Evolutionary conservation across 805 yeast species (phyloP).

Genomic region (Candida gorgasii): DNA sequence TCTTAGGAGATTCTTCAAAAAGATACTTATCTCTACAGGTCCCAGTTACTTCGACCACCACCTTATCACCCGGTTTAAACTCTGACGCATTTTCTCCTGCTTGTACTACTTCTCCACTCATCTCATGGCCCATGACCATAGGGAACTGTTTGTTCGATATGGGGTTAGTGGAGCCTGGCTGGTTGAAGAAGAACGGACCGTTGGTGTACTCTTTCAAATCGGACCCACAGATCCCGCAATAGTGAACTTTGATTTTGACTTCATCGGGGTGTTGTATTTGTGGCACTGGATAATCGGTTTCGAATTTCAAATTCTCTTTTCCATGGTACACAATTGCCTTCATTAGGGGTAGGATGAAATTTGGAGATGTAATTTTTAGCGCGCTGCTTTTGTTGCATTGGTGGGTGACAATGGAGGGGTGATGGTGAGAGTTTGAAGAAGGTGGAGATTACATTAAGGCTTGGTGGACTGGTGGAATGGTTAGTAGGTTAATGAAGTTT

Average conservation of each 20-base stretch:
- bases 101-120: constrained; percentile 58
- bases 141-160: constrained; percentile 45
- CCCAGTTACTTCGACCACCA: constrained; percentile 63
- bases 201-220: constrained; percentile 58
- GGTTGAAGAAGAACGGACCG: constrained; percentile 60
- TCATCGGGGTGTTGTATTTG: constrained; percentile 33
- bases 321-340: constrained; percentile 28
- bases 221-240: constrained; percentile 66
- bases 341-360: too few species aligned
- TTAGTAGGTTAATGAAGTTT: too few species aligned
- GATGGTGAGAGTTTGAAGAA: too few species aligned
- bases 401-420: too few species aligned
- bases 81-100: constrained; percentile 56
- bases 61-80: constrained; percentile 62
- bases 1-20: constrained; percentile 34
- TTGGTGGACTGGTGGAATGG: too few species aligned
- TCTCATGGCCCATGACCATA: constrained; percentile 62
- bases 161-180: constrained; percentile 42
- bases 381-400: too few species aligned
- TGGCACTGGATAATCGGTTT: constrained; percentile 28
- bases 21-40: constrained; percentile 52
- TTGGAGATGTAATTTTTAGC: too few species aligned
- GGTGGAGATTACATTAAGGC: too few species aligned
- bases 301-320: constrained; percentile 18
- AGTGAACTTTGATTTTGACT: constrained; percentile 57